These are phyloP conservation scores for Solanum lycopersicoides DNA, from an alignment of 257 asterid genomes.

Conservation along the genomic window DNA sequence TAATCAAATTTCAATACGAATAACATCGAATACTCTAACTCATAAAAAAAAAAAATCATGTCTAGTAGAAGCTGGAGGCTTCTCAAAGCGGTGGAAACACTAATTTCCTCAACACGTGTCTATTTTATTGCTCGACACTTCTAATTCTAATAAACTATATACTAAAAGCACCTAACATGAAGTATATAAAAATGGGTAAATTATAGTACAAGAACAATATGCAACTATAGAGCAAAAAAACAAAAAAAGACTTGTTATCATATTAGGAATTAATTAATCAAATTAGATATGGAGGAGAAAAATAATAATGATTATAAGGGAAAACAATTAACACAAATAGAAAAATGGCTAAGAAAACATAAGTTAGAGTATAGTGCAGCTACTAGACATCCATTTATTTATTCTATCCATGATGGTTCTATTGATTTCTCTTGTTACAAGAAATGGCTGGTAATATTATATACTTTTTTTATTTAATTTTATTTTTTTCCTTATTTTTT, in stretches of 20 bases:
- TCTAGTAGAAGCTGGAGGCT: not conserved
- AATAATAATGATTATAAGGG: not conserved
- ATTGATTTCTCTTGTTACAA: slow-evolving; percentile 14
- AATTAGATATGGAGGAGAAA: not conserved
- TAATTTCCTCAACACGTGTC: not conserved
- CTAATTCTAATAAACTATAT: no score
- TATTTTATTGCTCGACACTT: not conserved
- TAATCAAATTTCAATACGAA: no score
- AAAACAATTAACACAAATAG: slow-evolving; percentile 5
- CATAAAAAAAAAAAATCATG: not conserved
- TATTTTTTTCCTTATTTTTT: no score
- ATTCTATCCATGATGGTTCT: slow-evolving; percentile 59
- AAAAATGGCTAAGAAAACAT: slow-evolving; percentile 56
- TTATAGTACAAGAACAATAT: not conserved
- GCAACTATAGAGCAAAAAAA: not conserved
- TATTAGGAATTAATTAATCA: not conserved
- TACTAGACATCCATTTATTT: slow-evolving; percentile 65
- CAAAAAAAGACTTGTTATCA: not conserved
- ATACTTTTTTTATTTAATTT: no score
- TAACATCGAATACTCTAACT: no score
- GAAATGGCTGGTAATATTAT: not conserved
- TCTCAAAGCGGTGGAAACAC: not conserved
- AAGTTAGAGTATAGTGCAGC: slow-evolving; percentile 35
- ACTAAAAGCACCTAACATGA: not conserved
- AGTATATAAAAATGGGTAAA: not conserved